Conservation (phyloP, 108 stramenopile species). For the Nitzschia inconspicua region DNA sequence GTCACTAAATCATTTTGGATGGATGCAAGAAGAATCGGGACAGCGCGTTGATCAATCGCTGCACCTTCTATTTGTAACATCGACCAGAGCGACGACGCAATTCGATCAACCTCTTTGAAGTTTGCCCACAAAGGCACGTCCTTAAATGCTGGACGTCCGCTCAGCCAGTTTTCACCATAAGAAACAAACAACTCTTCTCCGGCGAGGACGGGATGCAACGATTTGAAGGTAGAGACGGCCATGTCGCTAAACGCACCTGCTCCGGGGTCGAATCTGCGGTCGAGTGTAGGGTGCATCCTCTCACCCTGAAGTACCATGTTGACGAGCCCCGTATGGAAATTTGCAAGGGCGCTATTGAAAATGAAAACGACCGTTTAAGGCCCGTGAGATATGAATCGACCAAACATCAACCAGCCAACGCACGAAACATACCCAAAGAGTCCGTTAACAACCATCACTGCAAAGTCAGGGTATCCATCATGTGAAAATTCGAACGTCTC, state of each 20-base stretch:
- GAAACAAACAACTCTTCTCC: constrained; percentile 48
- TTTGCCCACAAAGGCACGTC: constrained; percentile 13
- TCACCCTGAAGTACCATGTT: constrained; percentile 16
- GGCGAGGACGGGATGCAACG: constrained; percentile 17
- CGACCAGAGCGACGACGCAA: constrained; percentile 12
- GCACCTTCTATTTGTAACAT: not conserved
- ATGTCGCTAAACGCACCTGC: constrained; percentile 36
- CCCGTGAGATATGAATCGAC: no score
- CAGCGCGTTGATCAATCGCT: not conserved
- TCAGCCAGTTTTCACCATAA: constrained; percentile 22
- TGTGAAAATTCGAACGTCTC: no score
- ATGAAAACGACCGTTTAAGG: no score
- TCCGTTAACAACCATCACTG: not conserved
- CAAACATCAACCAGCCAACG: no score
- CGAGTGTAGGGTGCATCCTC: constrained; percentile 18
- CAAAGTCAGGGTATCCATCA: constrained; percentile 1
- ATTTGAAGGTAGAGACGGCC: not conserved
- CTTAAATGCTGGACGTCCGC: constrained; percentile 1
- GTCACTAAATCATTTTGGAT: not conserved
- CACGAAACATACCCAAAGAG: no score
- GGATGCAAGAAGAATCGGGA: not conserved
- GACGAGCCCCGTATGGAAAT: constrained; percentile 47
- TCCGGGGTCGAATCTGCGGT: constrained; percentile 46
- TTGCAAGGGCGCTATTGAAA: no score
- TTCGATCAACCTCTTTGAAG: not conserved